phyloP scores from a whole-genome alignment of 2,329 filamentous ascomycete species.

The Beauveria australis region DNA sequence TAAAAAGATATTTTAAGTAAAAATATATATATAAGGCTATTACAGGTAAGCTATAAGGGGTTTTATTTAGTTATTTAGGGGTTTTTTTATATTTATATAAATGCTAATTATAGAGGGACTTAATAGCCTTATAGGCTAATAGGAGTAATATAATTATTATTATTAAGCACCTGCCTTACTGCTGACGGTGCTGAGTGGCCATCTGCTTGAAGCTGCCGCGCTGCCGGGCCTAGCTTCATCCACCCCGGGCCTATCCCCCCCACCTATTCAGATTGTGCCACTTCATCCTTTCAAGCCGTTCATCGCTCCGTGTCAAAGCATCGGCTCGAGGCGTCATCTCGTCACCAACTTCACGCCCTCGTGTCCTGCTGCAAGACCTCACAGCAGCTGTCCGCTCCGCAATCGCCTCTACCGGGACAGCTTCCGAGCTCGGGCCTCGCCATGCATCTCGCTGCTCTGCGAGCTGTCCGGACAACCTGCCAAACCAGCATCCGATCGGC shows the following conservation, averaged over 20 bases:
- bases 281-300: neutral
- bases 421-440: constrained; percentile 14
- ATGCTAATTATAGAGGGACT: too few species aligned
- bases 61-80: too few species aligned
- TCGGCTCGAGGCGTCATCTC: neutral
- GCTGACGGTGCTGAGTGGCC: too few species aligned
- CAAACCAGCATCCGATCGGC: constrained; percentile 49
- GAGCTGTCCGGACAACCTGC: constrained; percentile 60
- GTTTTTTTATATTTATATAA: too few species aligned
- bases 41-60: too few species aligned
- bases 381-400: neutral
- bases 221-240: too few species aligned
- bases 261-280: neutral
- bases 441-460: constrained; percentile 68
- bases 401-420: constrained; percentile 8
- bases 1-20: too few species aligned
- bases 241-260: neutral
- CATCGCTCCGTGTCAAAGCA: neutral
- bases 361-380: neutral
- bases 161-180: too few species aligned
- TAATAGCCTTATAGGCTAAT: too few species aligned
- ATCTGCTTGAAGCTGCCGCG: too few species aligned
- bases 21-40: too few species aligned
- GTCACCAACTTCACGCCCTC: neutral
- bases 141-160: too few species aligned